Percentiles rank a stretch among this genome's conserved stretches.
Evolutionary conservation across 371 early-diverging fungal genomes (phyloP).

Genomic region (Entomophthora muscae): DNA sequence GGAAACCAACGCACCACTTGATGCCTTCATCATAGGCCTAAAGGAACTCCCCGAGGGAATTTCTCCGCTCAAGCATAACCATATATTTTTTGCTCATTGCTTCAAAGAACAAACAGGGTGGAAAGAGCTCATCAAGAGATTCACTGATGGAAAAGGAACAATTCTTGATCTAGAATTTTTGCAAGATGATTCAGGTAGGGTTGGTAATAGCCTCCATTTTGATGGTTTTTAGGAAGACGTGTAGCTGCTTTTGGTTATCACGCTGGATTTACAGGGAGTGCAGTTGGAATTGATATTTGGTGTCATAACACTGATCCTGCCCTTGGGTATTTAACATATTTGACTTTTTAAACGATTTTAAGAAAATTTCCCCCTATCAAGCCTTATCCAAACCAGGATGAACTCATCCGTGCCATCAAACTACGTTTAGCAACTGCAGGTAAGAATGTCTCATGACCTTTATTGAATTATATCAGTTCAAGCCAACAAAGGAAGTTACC

Average conservation of each 20-base stretch:
- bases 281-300: constrained; percentile 85
- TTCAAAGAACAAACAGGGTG: constrained; percentile 91
- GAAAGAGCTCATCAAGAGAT: constrained; percentile 71
- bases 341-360: constrained; percentile 12
- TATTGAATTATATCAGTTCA: not conserved
- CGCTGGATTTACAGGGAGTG: constrained; percentile 91
- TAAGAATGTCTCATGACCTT: constrained; percentile 14
- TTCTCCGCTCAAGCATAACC: constrained; percentile 78
- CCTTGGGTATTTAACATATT: constrained; percentile 3
- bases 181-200: constrained; percentile 45
- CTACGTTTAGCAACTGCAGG: constrained; percentile 46
- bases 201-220: constrained; percentile 2
- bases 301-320: constrained; percentile 37
- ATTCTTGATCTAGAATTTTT: constrained; percentile 90
- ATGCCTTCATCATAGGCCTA: constrained; percentile 82
- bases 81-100: constrained; percentile 96
- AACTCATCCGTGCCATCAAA: constrained; percentile 51
- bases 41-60: constrained; percentile 91
- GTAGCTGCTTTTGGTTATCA: constrained; percentile 95
- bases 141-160: constrained; percentile 70
- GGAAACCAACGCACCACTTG: constrained; percentile 66
- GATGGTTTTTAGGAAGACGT: constrained; percentile 40
- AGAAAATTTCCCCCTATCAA: constrained; percentile 43
- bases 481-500: constrained; percentile 36
- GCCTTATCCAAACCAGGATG: constrained; percentile 71